Conservation (phyloP, 2,329 filamentous ascomycete species). For the Celoporthe dispersa region DNA sequence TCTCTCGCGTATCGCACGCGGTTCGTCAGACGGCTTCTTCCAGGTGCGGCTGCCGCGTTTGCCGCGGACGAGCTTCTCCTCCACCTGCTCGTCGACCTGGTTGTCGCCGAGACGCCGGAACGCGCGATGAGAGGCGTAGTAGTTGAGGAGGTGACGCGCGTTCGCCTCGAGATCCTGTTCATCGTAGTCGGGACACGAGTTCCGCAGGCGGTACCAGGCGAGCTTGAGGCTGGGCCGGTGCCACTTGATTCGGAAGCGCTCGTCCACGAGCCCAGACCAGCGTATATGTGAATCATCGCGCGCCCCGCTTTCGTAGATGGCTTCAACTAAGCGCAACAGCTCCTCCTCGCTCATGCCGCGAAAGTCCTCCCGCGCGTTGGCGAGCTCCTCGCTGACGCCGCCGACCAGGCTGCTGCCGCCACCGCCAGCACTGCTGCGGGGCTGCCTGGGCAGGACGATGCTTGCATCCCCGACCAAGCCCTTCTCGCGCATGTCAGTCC, state of each 20-base stretch:
- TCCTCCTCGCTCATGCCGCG: constrained; percentile 48
- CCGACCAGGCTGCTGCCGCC: constrained; percentile 32
- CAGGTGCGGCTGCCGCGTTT: constrained; percentile 20
- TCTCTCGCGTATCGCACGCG: constrained; percentile 22
- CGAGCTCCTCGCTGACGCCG: constrained; percentile 46
- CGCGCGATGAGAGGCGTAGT: constrained; percentile 9
- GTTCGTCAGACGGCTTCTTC: constrained; percentile 17
- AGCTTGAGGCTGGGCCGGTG: constrained; percentile 43
- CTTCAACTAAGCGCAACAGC: constrained; percentile 48
- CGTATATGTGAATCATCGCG: constrained; percentile 51
- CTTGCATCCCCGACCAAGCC: constrained; percentile 31
- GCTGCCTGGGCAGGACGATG: constrained; percentile 29
- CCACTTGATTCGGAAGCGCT: constrained; percentile 46
- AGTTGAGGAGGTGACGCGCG: constrained; percentile 40
- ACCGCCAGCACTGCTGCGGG: constrained; percentile 24
- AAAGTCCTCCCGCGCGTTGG: constrained; percentile 49
- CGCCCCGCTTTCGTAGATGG: constrained; percentile 48
- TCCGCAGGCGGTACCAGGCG: constrained; percentile 46
- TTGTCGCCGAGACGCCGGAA: constrained; percentile 19
- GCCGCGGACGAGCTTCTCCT: constrained; percentile 21
- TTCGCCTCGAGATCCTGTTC: constrained; percentile 41
- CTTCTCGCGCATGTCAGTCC: constrained; percentile 54
- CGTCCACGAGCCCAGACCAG: constrained; percentile 52
- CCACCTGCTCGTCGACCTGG: constrained; percentile 18
- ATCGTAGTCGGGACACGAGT: constrained; percentile 40